These are phyloP conservation scores for Alternaria ventricosa DNA, from an alignment of 2,329 filamentous ascomycete species.

Conservation along the genomic window DNA sequence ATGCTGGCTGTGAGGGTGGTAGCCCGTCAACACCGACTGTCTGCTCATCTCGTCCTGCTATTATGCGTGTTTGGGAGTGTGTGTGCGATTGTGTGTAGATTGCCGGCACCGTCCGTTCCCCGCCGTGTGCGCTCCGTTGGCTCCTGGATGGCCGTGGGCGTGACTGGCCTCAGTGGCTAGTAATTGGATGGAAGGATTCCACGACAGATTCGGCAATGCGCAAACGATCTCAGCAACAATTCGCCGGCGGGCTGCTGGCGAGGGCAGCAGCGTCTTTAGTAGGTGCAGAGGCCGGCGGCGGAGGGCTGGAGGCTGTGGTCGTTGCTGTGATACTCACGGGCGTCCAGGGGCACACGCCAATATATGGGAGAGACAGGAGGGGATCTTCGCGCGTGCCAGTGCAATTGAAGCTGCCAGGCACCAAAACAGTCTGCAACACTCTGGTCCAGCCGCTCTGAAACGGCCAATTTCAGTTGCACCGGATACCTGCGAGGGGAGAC, in stretches of 20 bases:
- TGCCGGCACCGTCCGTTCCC: slow-evolving; percentile 16
- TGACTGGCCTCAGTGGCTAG: slow-evolving; percentile 30
- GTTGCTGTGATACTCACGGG: slow-evolving; percentile 47
- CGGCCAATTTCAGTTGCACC: slow-evolving; percentile 48
- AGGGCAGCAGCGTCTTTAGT: slow-evolving; percentile 46
- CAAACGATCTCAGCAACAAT: slow-evolving; percentile 29
- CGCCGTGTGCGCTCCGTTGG: slow-evolving; percentile 13
- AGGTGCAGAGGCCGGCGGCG: slow-evolving; percentile 43
- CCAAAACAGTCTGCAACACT: slow-evolving; percentile 49
- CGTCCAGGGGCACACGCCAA: slow-evolving; percentile 47
- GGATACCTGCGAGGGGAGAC: slow-evolving; percentile 38
- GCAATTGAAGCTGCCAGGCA: slow-evolving; percentile 47
- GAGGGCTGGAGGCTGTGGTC: slow-evolving; percentile 44
- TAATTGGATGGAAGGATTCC: slow-evolving; percentile 42
- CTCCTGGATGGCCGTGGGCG: slow-evolving; percentile 23
- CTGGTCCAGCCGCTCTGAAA: slow-evolving; percentile 46
- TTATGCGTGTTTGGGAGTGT: slow-evolving; percentile 1
- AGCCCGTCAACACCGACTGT: slow-evolving; percentile 38
- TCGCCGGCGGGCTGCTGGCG: slow-evolving; percentile 45
- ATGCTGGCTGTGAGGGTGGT: slow-evolving; percentile 22
- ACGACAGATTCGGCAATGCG: slow-evolving; percentile 44
- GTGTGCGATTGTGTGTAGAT: slow-evolving; percentile 5
- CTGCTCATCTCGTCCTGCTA: slow-evolving; percentile 34
- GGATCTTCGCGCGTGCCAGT: slow-evolving; percentile 42
- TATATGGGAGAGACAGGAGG: slow-evolving; percentile 48